Conservation (phyloP, 108 stramenopile species). For the Chaetoceros muelleri region DNA sequence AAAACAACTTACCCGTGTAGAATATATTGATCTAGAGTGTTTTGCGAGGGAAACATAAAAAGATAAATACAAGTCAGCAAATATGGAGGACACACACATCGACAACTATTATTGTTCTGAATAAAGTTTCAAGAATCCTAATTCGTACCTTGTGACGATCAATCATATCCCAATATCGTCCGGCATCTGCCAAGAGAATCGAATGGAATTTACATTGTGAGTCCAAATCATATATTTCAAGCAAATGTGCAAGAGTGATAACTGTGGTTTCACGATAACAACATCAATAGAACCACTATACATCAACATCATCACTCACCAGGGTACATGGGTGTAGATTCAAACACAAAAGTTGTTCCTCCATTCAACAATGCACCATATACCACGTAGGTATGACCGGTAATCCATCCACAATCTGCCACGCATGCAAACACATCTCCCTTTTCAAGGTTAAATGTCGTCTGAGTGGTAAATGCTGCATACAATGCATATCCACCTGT, state of each 20-base stretch:
- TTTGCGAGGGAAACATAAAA: too few species aligned
- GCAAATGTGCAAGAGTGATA: too few species aligned
- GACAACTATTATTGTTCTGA: too few species aligned
- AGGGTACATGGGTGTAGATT: conserved; percentile 90
- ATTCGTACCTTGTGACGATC: conserved; percentile 83
- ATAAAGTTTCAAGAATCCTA: too few species aligned
- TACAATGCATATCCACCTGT: conserved; percentile 92
- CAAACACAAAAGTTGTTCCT: conserved; percentile 90
- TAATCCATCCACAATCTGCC: conserved; percentile 96
- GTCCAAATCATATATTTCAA: too few species aligned
- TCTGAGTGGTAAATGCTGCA: conserved; percentile 77
- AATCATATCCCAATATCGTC: conserved; percentile 93
- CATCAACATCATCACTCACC: conserved; percentile 90
- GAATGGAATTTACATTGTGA: neutral
- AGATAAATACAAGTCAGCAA: too few species aligned
- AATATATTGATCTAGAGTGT: conserved; percentile 77
- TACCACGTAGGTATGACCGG: conserved; percentile 95
- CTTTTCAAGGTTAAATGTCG: conserved; percentile 58
- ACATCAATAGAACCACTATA: conserved; percentile 76
- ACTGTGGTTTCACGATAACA: too few species aligned
- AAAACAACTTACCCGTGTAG: too few species aligned
- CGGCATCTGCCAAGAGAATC: conserved; percentile 32
- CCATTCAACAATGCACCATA: conserved; percentile 94
- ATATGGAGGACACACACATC: too few species aligned
- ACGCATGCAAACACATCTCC: conserved; percentile 96